A percentile compares a stretch with the other conserved stretches of the same genome.
Conservation (phyloP, 139 green algal species). For the Ostreobium quekettii region DNA sequence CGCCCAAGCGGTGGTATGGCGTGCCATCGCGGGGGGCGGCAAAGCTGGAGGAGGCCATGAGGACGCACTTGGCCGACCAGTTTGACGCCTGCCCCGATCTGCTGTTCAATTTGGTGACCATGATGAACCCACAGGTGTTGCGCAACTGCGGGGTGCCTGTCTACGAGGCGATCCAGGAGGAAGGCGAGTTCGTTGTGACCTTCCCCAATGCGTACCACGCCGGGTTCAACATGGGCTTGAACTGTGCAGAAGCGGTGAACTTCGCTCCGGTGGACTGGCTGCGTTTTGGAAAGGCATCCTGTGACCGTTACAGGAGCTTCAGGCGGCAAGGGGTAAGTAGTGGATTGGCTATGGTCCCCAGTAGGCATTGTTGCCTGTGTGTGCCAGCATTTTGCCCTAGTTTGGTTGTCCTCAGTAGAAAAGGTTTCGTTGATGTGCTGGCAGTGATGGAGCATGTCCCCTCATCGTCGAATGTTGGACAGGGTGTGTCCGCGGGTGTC, state of each 20-base stretch:
- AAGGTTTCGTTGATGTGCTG: neutral
- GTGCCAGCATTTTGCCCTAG: neutral
- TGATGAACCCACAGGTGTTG: constrained; percentile 57
- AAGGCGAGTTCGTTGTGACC: constrained; percentile 73
- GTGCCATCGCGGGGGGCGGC: constrained; percentile 54
- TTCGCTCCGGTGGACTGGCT: constrained; percentile 81
- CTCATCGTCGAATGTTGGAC: neutral
- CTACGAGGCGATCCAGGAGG: constrained; percentile 35
- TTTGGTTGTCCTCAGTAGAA: neutral
- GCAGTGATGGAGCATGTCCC: neutral
- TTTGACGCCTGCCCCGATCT: constrained; percentile 61
- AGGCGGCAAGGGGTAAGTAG: neutral
- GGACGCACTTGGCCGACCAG: constrained; percentile 57
- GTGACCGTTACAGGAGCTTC: constrained; percentile 36
- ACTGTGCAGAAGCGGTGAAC: constrained; percentile 65
- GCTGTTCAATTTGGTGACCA: constrained; percentile 69
- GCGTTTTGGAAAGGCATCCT: constrained; percentile 32
- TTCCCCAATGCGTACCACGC: constrained; percentile 72
- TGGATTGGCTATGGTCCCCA: neutral
- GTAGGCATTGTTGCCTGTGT: neutral
- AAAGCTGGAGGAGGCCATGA: constrained; percentile 64
- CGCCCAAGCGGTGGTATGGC: constrained; percentile 61
- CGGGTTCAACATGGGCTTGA: constrained; percentile 61
- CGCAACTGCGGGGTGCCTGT: constrained; percentile 40
- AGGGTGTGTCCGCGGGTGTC: too few relatives aligned